Base-by-base conservation (phyloP, 164 flowering plant genomes). In the Umbellularia californica region DNA sequence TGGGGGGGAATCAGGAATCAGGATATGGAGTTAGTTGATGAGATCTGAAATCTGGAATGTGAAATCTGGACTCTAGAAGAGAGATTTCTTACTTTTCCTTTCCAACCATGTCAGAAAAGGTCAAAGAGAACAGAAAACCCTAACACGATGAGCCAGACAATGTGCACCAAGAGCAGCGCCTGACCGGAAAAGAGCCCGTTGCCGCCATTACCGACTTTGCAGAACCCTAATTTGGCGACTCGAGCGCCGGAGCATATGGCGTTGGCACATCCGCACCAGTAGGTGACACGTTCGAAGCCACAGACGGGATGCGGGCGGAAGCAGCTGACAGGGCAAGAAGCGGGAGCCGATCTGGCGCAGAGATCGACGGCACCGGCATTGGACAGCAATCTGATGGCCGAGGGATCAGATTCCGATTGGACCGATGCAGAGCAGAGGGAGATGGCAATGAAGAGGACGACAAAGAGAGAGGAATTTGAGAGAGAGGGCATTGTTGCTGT, bases 181-280 rank as follows among this genome's bases (percentile, higher is more conserved):
- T 87, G 89, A 20, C 86, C 90, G 10, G 89, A 74, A 9, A 87
- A 66, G 25, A 86, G 82, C 14, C 76, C 83, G 69, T 73, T 71
- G 13, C 85, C 89, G 50, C 87, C 88, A 67, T 73, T 88, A 1
- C 88, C 88, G 6, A 87, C 88, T 73, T 88, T 85, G 50, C 94
- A 90, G 71, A 72, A 80, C 77, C 93, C 91, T 64, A 80, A 47
- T 60, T 86, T 88, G 25, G 85, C 90, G 2, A 88, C 94, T 0
- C 71, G 58, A 1, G 75, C 78, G 27, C 89, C 90, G n/a, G 87
- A 76, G 69, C 94, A 90, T 17, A 65, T 23, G 5, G 92, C 94
- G 33, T 90, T 90, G 35, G 85, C 79, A 73, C 92, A 86, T 15
- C 94, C 94, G 77, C 92, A 90, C 89, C 92, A 88, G 78, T 90